phyloP scores from a whole-genome alignment of 345 rosid genomes.

The Aethionema arabicum region DNA sequence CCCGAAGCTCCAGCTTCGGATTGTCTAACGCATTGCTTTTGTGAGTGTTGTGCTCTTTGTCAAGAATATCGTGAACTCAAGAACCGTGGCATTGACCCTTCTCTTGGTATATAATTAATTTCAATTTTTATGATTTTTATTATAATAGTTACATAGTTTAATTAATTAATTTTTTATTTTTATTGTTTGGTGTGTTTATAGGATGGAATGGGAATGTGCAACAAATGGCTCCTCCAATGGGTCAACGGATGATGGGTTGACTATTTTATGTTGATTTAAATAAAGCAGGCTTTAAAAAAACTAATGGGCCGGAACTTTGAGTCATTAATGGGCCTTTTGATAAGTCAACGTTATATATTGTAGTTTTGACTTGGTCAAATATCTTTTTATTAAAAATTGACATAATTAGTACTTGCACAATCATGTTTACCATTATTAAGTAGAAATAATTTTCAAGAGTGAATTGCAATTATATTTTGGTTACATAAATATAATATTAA shows the following conservation, averaged over 20 bases:
- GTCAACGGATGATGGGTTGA: slow-evolving; percentile 51
- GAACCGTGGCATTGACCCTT: slow-evolving; percentile 59
- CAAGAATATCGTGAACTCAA: slow-evolving; percentile 74
- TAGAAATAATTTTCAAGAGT: neutral
- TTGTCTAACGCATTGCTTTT: slow-evolving; percentile 58
- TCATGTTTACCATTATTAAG: slow-evolving; percentile 22
- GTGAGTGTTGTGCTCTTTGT: slow-evolving; percentile 72
- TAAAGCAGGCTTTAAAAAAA: neutral
- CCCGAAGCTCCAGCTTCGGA: slow-evolving; percentile 64
- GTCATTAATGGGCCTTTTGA: no score
- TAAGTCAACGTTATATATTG: no score
- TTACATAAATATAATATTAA: neutral
- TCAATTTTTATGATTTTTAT: neutral
- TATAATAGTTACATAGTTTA: neutral
- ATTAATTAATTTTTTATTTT: neutral
- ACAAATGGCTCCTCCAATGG: slow-evolving; percentile 50
- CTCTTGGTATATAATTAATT: slow-evolving; percentile 43
- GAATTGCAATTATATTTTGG: slow-evolving; percentile 7
- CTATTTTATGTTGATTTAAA: slow-evolving; percentile 17
- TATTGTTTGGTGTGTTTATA: slow-evolving; percentile 16
- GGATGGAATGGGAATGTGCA: slow-evolving; percentile 60
- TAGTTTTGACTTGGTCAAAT: no score
- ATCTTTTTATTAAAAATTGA: no score
- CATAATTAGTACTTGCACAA: neutral
- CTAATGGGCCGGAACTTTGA: no score